phyloP scores from a whole-genome alignment of 192 early-diverging fungal genomes.

The Entomortierella parvispora region DNA sequence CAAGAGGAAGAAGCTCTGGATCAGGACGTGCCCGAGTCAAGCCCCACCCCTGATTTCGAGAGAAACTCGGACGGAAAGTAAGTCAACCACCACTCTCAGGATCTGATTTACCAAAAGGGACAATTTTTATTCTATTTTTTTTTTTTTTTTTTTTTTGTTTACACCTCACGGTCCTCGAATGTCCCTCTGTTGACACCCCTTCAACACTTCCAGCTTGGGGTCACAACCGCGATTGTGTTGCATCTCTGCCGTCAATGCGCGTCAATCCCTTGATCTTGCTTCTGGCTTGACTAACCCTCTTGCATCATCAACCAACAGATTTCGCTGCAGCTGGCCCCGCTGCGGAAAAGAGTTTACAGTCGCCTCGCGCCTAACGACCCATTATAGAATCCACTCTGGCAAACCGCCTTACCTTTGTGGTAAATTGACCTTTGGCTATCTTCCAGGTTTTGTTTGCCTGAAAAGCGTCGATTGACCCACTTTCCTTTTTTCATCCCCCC shows the following conservation, averaged over 20 bases:
- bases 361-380: slow-evolving; percentile 40
- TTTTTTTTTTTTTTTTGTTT: not conserved
- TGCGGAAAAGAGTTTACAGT: slow-evolving; percentile 52
- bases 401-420: slow-evolving; percentile 50
- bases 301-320: slow-evolving; percentile 8
- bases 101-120: no score
- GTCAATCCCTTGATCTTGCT: not conserved
- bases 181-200: no score
- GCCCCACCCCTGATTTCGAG: slow-evolving; percentile 45
- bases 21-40: slow-evolving; percentile 26
- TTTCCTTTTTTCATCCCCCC: no score
- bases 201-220: no score
- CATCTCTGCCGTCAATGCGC: slow-evolving; percentile 10
- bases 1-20: slow-evolving; percentile 17
- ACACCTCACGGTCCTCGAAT: no score
- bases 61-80: slow-evolving; percentile 48
- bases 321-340: slow-evolving; percentile 49
- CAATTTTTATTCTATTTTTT: not conserved
- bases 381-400: slow-evolving; percentile 44
- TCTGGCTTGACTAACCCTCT: not conserved
- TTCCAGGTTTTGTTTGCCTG: no score
- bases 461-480: no score
- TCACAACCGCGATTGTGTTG: no score
- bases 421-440: no score
- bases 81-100: no score